These are phyloP conservation scores for Zalaria obscura DNA, from an alignment of 2,329 filamentous ascomycete genomes.

Conservation along the genomic window DNA sequence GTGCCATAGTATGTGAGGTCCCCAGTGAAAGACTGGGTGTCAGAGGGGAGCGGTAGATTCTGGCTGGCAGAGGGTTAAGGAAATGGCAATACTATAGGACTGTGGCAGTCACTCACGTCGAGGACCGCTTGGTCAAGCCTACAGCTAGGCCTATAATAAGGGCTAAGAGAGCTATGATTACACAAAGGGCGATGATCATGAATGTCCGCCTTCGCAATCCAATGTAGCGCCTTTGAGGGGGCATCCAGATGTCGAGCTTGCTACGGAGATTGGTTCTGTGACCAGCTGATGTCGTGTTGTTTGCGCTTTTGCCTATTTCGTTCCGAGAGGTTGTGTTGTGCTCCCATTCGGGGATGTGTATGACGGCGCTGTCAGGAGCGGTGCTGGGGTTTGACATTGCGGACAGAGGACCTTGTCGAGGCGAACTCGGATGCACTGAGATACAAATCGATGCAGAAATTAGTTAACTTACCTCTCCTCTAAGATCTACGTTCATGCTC, in stretches of 20 bases:
- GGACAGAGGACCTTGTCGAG: too few species aligned
- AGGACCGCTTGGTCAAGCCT: conserved; percentile 15
- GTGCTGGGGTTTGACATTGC: too few species aligned
- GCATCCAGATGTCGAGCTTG: conserved; percentile 20
- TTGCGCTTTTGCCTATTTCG: conserved; percentile 2
- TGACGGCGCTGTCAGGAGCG: too few species aligned
- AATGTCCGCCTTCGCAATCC: conserved; percentile 24
- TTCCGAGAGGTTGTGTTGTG: conserved; percentile 2
- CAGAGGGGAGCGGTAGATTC: conserved; percentile 38
- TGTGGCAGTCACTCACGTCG: conserved; percentile 3
- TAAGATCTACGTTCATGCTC: too few species aligned
- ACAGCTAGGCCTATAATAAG: conserved; percentile 29
- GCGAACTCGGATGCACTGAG: too few species aligned
- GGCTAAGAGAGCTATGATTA: conserved; percentile 20
- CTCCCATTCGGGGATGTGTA: conserved; percentile 15
- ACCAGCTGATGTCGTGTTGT: background rate
- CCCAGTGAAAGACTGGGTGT: conserved; percentile 40
- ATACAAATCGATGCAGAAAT: too few species aligned
- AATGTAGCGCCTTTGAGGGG: conserved; percentile 24
- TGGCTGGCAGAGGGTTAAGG: conserved; percentile 10
- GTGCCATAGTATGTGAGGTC: conserved; percentile 58
- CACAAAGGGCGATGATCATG: conserved; percentile 18
- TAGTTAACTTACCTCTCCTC: too few species aligned
- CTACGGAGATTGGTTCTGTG: background rate
- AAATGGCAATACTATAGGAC: background rate